Base-by-base conservation (phyloP, 495 filamentous ascomycete genomes). In the Podospora pseudopauciseta region DNA sequence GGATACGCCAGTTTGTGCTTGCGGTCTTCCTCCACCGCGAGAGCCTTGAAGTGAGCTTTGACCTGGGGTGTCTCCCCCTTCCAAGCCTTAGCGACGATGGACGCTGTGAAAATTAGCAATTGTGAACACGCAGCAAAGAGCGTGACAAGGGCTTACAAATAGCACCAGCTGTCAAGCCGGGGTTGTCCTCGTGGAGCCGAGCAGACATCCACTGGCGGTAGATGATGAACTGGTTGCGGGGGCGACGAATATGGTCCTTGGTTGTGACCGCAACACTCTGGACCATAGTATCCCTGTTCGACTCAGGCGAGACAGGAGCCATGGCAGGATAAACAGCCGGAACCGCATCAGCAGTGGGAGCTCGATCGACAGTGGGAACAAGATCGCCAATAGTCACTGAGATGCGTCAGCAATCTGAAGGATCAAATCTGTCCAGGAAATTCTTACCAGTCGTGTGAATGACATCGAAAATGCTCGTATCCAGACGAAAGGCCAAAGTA, bases 171-270 rank as follows among this genome's bases (percentile, higher is more conserved):
- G 67, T 71, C n/a, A 67, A 32, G 55, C 53, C 60, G 18, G 67
- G 68, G 27, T 60, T 58, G 16, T 56, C n/a, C 4, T 58, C 59
- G 11, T 67, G 66, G n/a, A 67, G 44, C n/a, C 16, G 57, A 20
- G 58, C 27, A 13, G 70, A 69, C 65, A 62, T 64, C 61, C 53
- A 54, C 59, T 70, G 68, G 53, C 74, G 70, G 34, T 73, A 75
- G 2, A 76, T 62, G 49, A 75, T 74, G 65, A 67, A 75, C n/a
- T 68, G 71, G 59, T 76, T 76, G 15, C 65, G 63, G 0, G 74
- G 74, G 49, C 74, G 74, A 28, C 68, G 68, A 19, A 74, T 68
- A 63, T 67, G 66, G 28, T 66, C 66, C 44, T 61, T 72, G 68
- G 53, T 71, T 68, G 34, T 70, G 39, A 49, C 39, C 5, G 39